Conservation (phyloP, 345 rosid species). For the Citrus reticulata region DNA sequence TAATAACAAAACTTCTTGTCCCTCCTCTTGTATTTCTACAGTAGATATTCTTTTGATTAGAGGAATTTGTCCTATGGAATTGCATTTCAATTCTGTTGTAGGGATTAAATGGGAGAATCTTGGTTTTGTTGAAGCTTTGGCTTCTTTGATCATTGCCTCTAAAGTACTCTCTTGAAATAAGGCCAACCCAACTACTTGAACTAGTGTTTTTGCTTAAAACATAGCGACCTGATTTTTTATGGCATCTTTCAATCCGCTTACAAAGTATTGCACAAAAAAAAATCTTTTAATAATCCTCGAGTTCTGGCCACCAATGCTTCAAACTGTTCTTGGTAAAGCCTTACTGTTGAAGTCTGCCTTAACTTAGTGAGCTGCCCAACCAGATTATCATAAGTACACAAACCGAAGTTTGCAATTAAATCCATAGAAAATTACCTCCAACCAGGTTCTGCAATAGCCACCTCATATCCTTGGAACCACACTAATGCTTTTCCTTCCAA, state of each 20-base stretch:
- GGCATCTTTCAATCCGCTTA: background rate
- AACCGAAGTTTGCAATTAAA: background rate
- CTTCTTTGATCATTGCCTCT: background rate
- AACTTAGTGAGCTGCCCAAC: background rate
- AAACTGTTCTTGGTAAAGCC: background rate
- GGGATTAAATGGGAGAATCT: too few species aligned
- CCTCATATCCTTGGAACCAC: too few species aligned
- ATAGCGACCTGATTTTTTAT: background rate
- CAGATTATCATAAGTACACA: too few species aligned
- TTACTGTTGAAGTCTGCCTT: background rate
- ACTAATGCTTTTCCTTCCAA: too few species aligned
- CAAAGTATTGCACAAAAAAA: background rate
- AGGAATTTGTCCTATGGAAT: too few species aligned
- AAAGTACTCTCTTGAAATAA: background rate
- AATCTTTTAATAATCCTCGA: background rate
- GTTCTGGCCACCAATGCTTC: background rate
- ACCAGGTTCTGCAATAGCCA: background rate
- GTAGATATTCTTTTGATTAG: too few species aligned
- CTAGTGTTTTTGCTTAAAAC: background rate
- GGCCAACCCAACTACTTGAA: background rate
- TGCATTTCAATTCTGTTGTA: too few species aligned
- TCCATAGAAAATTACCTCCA: background rate
- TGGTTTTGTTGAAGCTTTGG: background rate
- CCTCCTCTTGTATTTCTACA: too few species aligned
- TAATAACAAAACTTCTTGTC: too few species aligned